Evolutionary conservation across 2,329 filamentous ascomycete genomes (phyloP).

Genomic region (Aureobasidium sp.): DNA sequence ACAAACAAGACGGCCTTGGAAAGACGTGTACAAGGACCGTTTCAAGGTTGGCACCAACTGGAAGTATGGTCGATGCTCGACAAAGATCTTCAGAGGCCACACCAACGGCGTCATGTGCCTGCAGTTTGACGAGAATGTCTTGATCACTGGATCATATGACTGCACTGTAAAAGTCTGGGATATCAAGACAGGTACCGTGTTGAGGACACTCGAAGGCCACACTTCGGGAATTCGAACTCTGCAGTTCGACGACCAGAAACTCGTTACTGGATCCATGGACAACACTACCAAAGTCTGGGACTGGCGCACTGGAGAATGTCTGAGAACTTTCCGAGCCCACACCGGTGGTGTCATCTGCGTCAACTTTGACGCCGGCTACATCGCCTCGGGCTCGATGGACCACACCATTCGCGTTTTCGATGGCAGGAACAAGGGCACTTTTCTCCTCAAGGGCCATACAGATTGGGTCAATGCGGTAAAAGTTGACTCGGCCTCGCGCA

Average conservation of each 20-base stretch:
- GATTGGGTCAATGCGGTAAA: slow-evolving; percentile 98
- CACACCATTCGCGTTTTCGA: slow-evolving; percentile 89
- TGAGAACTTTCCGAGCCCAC: slow-evolving; percentile 75
- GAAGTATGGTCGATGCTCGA: slow-evolving; percentile 86
- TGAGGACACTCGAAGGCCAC: slow-evolving; percentile 80
- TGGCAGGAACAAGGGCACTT: slow-evolving; percentile 75
- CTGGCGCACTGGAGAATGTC: slow-evolving; percentile 82
- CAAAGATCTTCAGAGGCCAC: slow-evolving; percentile 78
- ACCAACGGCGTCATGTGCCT: slow-evolving; percentile 78
- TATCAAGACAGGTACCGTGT: slow-evolving; percentile 75
- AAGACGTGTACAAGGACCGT: slow-evolving; percentile 90
- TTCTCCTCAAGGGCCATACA: slow-evolving; percentile 71
- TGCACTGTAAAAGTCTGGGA: slow-evolving; percentile 95
- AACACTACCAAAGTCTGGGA: slow-evolving; percentile 91
- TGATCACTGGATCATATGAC: slow-evolving; percentile 94
- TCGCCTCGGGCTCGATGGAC: slow-evolving; percentile 86
- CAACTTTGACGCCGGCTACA: slow-evolving; percentile 75
- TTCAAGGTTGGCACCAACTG: slow-evolving; percentile 96
- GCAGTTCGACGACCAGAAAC: slow-evolving; percentile 85
- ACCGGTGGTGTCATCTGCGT: slow-evolving; percentile 76
- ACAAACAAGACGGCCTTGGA: slow-evolving; percentile 64
- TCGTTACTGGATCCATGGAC: slow-evolving; percentile 87
- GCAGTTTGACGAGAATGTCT: slow-evolving; percentile 78
- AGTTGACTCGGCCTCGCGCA: slow-evolving; percentile 75
- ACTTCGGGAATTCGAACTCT: slow-evolving; percentile 76